These are phyloP conservation scores for Kipferlia bialata DNA, from an alignment of 78 protist species.

Conservation along the genomic window DNA sequence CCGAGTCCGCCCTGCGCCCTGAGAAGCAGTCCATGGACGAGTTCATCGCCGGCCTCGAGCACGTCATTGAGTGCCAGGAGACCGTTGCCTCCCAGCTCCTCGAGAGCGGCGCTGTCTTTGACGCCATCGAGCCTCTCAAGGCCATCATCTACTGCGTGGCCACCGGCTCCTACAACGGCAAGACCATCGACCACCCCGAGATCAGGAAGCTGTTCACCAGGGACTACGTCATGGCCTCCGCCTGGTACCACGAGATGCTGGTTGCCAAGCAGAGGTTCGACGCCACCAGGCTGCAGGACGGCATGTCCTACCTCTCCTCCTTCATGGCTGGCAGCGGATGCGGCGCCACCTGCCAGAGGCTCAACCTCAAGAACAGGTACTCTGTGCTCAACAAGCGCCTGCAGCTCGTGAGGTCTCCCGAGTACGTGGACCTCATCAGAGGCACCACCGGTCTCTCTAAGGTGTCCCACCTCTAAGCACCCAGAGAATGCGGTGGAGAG, in stretches of 20 bases:
- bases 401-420: too few relatives aligned
- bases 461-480: too few relatives aligned
- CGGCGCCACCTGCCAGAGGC: too few relatives aligned
- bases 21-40: not conserved
- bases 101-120: constrained; percentile 2
- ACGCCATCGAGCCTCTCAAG: not conserved
- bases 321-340: too few relatives aligned
- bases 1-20: not conserved
- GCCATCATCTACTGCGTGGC: not conserved
- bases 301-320: not conserved
- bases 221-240: constrained; percentile 1
- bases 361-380: too few relatives aligned
- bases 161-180: not conserved
- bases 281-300: not conserved
- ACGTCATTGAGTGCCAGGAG: constrained; percentile 1
- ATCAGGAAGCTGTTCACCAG: not conserved
- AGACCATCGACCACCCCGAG: not conserved
- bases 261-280: not conserved
- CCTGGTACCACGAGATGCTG: constrained; percentile 9
- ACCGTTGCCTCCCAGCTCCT: not conserved
- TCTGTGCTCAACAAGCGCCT: too few relatives aligned
- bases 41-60: not conserved
- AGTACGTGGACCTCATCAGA: too few relatives aligned
- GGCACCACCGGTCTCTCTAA: too few relatives aligned
- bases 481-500: too few relatives aligned